Percentiles rank a stretch among this genome's conserved stretches.
Conservation (phyloP, 352 stramenopile species). For the Halophytophthora polymorphica region DNA sequence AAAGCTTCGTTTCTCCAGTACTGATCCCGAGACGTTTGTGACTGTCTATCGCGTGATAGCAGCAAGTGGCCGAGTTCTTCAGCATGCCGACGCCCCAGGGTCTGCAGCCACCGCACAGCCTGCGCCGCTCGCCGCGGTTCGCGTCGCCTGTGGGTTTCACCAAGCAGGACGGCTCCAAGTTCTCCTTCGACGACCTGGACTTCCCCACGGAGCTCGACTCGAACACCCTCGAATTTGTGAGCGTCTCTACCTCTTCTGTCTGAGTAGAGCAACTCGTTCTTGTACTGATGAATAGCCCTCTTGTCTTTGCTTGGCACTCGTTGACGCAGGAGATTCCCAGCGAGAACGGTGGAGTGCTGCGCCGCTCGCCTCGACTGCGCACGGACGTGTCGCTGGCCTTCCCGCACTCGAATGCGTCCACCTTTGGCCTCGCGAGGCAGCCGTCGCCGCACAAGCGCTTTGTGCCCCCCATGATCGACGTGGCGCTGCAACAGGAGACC, state of each 20-base stretch:
- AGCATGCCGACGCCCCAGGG: conserved; percentile 64
- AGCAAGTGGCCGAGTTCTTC: conserved; percentile 86
- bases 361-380: conserved; percentile 72
- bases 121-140: conserved; percentile 75
- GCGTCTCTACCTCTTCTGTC: conserved; percentile 12
- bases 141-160: conserved; percentile 60
- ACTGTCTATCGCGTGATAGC: too few species aligned
- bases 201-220: conserved; percentile 74
- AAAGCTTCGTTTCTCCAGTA: not conserved
- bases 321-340: conserved; percentile 69
- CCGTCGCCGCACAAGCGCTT: conserved; percentile 75
- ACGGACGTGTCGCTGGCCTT: conserved; percentile 86
- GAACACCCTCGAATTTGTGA: conserved; percentile 69
- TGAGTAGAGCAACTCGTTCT: not conserved
- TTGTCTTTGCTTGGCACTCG: conserved; percentile 4
- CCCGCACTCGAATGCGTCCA: conserved; percentile 48
- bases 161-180: conserved; percentile 75
- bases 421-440: conserved; percentile 42
- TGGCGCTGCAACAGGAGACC: conserved; percentile 74
- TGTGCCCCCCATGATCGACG: conserved; percentile 69
- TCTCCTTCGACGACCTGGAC: conserved; percentile 83
- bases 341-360: conserved; percentile 56
- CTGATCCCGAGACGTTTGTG: too few species aligned
- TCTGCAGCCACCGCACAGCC: conserved; percentile 60
- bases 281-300: conserved; percentile 1